Evolutionary conservation across 2,329 filamentous ascomycete genomes (phyloP).

Genomic region (Hymenoscyphus fructigenus): DNA sequence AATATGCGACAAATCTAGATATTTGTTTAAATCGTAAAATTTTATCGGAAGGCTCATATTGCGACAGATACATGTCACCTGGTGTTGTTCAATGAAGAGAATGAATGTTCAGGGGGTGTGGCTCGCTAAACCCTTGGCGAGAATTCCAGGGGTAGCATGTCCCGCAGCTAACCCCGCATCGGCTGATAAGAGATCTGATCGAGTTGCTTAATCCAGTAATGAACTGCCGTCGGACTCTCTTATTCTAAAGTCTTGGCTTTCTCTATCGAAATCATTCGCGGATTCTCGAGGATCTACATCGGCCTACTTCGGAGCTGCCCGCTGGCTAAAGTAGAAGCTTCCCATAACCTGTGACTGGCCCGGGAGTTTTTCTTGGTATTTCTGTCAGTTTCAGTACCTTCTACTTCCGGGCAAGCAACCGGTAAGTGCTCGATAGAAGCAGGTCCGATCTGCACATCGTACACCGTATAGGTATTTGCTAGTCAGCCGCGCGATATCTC

Average conservation of each 20-base stretch:
- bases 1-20: background rate
- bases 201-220: background rate
- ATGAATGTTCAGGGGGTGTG: background rate
- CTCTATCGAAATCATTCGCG: too few species aligned
- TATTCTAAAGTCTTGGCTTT: too few species aligned
- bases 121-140: background rate
- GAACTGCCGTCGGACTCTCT: background rate
- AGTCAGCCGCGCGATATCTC: too few species aligned
- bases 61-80: background rate
- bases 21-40: background rate
- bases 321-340: background rate
- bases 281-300: background rate
- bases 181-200: conserved; percentile 1
- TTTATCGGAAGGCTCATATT: background rate
- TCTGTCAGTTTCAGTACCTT: background rate
- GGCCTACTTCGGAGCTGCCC: background rate
- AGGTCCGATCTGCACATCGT: background rate
- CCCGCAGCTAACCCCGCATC: background rate
- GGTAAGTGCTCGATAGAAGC: background rate
- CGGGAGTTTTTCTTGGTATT: background rate
- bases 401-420: background rate
- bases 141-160: background rate
- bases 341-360: background rate
- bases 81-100: background rate
- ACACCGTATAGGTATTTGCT: too few species aligned